Conservation (phyloP, 2,329 filamentous ascomycete genomes). For the Ophiocordyceps sinensis region DNA sequence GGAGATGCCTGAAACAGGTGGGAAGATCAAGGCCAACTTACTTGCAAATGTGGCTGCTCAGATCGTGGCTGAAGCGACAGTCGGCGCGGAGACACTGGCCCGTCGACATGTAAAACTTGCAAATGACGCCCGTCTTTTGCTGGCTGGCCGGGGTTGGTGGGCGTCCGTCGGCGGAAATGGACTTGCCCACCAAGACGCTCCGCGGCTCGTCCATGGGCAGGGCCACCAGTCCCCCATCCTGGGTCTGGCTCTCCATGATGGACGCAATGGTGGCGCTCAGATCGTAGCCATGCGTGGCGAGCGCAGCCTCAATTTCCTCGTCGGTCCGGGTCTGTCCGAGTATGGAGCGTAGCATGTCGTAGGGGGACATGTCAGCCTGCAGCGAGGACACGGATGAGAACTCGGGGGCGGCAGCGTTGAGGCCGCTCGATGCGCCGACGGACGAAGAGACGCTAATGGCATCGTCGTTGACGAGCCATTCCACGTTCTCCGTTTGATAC, state of each 20-base stretch:
- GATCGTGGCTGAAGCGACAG: conserved; percentile 92
- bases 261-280: conserved; percentile 81
- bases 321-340: conserved; percentile 79
- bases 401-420: conserved; percentile 72
- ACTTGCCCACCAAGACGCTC: conserved; percentile 75
- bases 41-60: conserved; percentile 97
- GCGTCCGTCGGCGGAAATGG: conserved; percentile 61
- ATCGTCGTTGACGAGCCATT: conserved; percentile 91
- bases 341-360: conserved; percentile 94
- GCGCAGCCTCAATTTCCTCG: conserved; percentile 84
- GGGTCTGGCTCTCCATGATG: conserved; percentile 61
- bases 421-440: conserved; percentile 48
- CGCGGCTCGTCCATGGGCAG: conserved; percentile 38
- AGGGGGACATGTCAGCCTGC: conserved; percentile 87
- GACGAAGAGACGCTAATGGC: conserved; percentile 68
- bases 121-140: conserved; percentile 76
- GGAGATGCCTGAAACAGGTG: no score
- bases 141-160: conserved; percentile 64
- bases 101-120: conserved; percentile 92
- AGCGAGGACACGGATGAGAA: conserved; percentile 46
- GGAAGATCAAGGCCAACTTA: conserved; percentile 33
- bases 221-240: conserved; percentile 17
- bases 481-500: conserved; percentile 84
- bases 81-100: conserved; percentile 93
- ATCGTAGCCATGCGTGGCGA: conserved; percentile 84